These are phyloP conservation scores for Nowakowskiella sp. DNA, from an alignment of 192 early-diverging fungal genomes.

Conservation along the genomic window DNA sequence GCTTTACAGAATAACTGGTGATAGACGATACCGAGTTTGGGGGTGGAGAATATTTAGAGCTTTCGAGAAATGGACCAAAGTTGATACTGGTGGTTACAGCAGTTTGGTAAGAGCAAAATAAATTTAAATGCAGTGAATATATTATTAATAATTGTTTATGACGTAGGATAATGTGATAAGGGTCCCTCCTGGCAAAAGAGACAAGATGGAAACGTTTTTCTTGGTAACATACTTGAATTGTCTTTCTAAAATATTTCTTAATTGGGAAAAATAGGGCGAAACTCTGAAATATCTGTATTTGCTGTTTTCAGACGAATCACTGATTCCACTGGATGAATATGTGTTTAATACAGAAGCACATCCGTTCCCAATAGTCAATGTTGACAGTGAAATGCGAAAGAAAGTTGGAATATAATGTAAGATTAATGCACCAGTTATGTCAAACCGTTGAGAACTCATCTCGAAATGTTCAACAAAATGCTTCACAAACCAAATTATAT, in stretches of 20 bases:
- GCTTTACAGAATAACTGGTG: conserved; percentile 76
- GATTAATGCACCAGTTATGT: no score
- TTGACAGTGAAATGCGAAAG: neutral
- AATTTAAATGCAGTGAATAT: neutral
- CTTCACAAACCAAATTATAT: no score
- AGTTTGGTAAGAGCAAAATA: conserved; percentile 29
- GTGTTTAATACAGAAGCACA: conserved; percentile 96
- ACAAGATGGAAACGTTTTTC: conserved; percentile 83
- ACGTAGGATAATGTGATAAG: conserved; percentile 52
- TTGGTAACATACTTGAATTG: conserved; percentile 15
- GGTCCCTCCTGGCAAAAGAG: conserved; percentile 25
- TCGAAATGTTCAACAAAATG: no score
- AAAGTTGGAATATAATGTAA: conserved; percentile 9
- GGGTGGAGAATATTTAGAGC: conserved; percentile 75
- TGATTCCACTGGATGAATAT: conserved; percentile 70
- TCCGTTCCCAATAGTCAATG: conserved; percentile 62
- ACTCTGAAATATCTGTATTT: conserved; percentile 92
- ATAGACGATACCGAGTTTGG: conserved; percentile 68
- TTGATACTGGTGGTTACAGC: conserved; percentile 51
- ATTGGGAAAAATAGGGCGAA: conserved; percentile 51
- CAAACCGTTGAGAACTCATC: no score
- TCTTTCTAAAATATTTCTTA: neutral
- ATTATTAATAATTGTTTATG: neutral
- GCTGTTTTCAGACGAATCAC: conserved; percentile 62
- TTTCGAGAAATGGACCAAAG: conserved; percentile 71